Evolutionary conservation across 2,329 filamentous ascomycete genomes (phyloP).

Genomic region (Leptographium procerum): DNA sequence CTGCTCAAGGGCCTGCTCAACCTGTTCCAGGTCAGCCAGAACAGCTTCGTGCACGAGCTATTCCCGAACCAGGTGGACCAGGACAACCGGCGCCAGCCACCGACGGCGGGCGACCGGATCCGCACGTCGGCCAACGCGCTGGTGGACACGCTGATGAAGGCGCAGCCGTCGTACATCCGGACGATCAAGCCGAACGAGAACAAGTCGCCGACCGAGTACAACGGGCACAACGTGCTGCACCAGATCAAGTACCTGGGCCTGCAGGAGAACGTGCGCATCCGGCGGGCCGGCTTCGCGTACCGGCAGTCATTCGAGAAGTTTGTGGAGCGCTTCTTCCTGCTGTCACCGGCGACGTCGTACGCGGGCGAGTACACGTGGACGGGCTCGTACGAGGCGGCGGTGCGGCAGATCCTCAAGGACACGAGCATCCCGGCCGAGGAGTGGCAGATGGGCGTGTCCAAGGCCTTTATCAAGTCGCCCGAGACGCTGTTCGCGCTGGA

Average conservation of each 20-base stretch:
- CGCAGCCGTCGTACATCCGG: conserved; percentile 92
- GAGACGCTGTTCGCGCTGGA: conserved; percentile 95
- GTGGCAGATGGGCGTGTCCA: conserved; percentile 93
- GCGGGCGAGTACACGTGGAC: conserved; percentile 96
- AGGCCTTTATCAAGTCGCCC: conserved; percentile 96
- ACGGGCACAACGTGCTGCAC: conserved; percentile 82
- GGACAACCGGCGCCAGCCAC: conserved; percentile 87
- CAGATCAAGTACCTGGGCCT: conserved; percentile 98
- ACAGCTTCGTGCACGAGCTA: conserved; percentile 73
- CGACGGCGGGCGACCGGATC: conserved; percentile 93
- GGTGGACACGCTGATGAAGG: conserved; percentile 93
- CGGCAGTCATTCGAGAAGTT: conserved; percentile 97
- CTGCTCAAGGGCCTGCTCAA: conserved; percentile 87
- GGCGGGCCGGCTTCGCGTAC: conserved; percentile 91
- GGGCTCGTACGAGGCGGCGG: conserved; percentile 75
- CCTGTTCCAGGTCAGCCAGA: conserved; percentile 72
- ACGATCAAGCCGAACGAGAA: conserved; percentile 99
- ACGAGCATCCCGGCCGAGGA: conserved; percentile 92
- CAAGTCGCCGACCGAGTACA: conserved; percentile 91
- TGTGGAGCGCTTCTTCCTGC: conserved; percentile 88
- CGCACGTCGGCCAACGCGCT: conserved; percentile 89
- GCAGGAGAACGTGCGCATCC: conserved; percentile 98
- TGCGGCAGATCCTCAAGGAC: conserved; percentile 88
- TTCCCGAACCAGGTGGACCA: conserved; percentile 93
- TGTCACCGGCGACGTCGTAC: conserved; percentile 90